Conservation (phyloP, 345 rosid genomes). For the Gossypium arboreum region DNA sequence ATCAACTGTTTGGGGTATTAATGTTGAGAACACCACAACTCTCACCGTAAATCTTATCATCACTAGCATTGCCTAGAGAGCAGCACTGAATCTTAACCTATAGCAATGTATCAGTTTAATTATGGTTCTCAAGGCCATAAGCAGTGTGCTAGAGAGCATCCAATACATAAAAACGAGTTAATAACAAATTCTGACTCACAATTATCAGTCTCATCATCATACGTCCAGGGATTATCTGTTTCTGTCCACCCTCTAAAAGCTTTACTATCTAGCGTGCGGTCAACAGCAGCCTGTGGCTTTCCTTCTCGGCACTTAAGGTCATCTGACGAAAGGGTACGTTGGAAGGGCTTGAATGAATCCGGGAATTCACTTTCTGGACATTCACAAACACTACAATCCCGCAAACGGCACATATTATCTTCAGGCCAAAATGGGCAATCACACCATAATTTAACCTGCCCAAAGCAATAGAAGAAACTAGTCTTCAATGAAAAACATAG, state of each 20-base stretch:
- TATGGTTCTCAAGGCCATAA: background rate
- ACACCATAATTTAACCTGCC: constrained; percentile 90
- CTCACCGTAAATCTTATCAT: background rate
- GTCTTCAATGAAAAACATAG: background rate
- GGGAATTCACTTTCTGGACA: constrained; percentile 96
- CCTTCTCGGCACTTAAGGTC: constrained; percentile 88
- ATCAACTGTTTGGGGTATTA: constrained; percentile 6
- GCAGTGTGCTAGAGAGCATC: background rate
- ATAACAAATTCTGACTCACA: constrained; percentile 39
- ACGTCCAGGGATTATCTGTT: constrained; percentile 93
- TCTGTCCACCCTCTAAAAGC: constrained; percentile 87
- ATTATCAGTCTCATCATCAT: constrained; percentile 91
- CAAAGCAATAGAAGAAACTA: constrained; percentile 8
- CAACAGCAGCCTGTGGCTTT: constrained; percentile 83
- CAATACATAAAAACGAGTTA: background rate
- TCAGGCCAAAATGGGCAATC: constrained; percentile 98
- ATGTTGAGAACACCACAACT: background rate
- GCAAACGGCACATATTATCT: constrained; percentile 89
- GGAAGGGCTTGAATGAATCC: constrained; percentile 52
- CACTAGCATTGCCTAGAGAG: background rate
- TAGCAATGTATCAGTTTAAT: background rate
- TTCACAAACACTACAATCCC: constrained; percentile 96
- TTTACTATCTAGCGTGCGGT: constrained; percentile 69
- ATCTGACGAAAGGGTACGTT: constrained; percentile 50
- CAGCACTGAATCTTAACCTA: constrained; percentile 5